Conservation (phyloP, 768 basidiomycete genomes). For the Kwoniella newhampshirensis region DNA sequence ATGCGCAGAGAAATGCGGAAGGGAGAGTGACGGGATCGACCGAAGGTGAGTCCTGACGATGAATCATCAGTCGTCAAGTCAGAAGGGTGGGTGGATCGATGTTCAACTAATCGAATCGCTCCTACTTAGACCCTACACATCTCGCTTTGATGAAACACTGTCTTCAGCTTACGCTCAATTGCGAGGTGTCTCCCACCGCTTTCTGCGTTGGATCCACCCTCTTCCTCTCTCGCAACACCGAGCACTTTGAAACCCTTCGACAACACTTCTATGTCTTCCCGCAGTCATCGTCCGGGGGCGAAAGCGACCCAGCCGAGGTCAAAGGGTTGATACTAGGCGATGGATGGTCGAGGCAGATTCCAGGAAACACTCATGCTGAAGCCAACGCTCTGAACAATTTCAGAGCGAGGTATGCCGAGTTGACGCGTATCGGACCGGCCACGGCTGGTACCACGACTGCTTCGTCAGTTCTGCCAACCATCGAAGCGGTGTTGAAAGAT, state of each 20-base stretch:
- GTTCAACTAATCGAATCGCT: conserved; percentile 4
- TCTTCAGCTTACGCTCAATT: conserved; percentile 39
- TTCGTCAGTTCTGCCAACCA: conserved; percentile 51
- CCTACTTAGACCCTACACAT: conserved; percentile 31
- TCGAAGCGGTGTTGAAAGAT: conserved; percentile 60
- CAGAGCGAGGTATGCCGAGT: conserved; percentile 50
- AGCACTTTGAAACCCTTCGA: conserved; percentile 20
- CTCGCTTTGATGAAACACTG: conserved; percentile 44
- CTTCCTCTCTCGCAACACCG: conserved; percentile 42
- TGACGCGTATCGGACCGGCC: conserved; percentile 10
- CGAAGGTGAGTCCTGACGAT: conserved; percentile 7
- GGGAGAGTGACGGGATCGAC: conserved; percentile 12
- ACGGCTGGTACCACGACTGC: conserved; percentile 5
- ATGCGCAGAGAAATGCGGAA: conserved; percentile 3
- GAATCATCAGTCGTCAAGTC: neutral
- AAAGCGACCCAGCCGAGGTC: neutral
- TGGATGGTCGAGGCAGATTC: conserved; percentile 84
- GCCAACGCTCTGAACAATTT: conserved; percentile 85
- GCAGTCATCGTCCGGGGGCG: neutral
- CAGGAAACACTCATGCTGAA: conserved; percentile 95
- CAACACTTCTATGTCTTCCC: conserved; percentile 32
- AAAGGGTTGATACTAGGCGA: conserved; percentile 64
- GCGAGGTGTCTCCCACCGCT: conserved; percentile 43
- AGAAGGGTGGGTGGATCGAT: neutral
- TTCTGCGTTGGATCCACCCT: conserved; percentile 51